Conservation (phyloP, 1,284 basidiomycete species). For the Taiwanofungus camphoratus region DNA sequence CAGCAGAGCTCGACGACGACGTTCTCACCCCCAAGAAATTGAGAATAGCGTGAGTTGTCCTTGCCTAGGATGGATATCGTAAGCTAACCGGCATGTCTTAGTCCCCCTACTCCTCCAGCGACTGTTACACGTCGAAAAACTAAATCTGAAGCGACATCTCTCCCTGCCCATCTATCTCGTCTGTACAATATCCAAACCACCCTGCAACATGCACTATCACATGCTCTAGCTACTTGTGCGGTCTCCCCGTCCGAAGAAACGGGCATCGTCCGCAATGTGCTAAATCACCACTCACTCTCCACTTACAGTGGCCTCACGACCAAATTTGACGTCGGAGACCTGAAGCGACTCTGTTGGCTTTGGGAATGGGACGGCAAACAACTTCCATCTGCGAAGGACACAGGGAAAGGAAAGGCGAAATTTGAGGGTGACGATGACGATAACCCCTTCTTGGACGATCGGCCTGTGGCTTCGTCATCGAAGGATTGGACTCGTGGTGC, state of each 20-base stretch:
- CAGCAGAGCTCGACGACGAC: constrained; percentile 44
- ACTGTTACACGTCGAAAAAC: constrained; percentile 31
- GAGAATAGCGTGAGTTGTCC: constrained; percentile 43
- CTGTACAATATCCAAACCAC: constrained; percentile 58
- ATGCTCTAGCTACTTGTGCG: constrained; percentile 74
- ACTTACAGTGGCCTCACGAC: constrained; percentile 63
- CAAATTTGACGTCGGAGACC: constrained; percentile 58
- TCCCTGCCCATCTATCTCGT: constrained; percentile 57
- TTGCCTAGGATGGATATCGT: constrained; percentile 12
- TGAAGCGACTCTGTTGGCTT: constrained; percentile 75
- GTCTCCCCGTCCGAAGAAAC: constrained; percentile 72
- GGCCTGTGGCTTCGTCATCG: constrained; percentile 23
- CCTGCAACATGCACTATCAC: constrained; percentile 73
- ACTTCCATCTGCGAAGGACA: constrained; percentile 5
- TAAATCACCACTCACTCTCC: constrained; percentile 65
- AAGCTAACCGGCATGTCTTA: constrained; percentile 25
- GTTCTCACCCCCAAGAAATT: constrained; percentile 63
- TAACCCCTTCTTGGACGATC: constrained; percentile 51
- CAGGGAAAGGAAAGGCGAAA: constrained; percentile 4
- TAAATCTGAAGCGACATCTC: constrained; percentile 25
- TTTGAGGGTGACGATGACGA: constrained; percentile 51
- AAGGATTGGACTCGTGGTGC: constrained; percentile 68
- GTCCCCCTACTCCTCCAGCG: constrained; percentile 52
- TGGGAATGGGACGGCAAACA: constrained; percentile 75
- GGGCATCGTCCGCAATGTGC: constrained; percentile 68